These are phyloP conservation scores for Alternaria angustiovoidea DNA, from an alignment of 2,329 filamentous ascomycete species.

Conservation along the genomic window DNA sequence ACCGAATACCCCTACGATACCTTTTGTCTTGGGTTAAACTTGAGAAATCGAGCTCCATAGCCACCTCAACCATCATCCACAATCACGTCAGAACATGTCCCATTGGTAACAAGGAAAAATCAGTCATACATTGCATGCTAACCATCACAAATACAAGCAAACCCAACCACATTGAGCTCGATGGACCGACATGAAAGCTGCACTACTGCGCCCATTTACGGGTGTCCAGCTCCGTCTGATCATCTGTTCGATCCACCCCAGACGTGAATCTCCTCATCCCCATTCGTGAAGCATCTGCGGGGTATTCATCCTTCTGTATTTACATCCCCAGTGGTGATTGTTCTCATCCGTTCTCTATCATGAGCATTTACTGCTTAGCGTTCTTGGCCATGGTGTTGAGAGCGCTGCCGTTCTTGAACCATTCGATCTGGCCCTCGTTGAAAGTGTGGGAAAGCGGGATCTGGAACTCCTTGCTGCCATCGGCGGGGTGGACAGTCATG, in stretches of 20 bases:
- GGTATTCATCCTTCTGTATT: slow-evolving; percentile 37
- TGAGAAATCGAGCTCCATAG: background rate
- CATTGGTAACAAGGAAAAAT: slow-evolving; percentile 24
- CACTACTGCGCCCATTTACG: slow-evolving; percentile 27
- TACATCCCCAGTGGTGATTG: slow-evolving; percentile 44
- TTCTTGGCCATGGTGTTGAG: slow-evolving; percentile 97
- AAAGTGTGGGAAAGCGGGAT: slow-evolving; percentile 91
- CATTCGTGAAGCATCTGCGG: slow-evolving; percentile 29
- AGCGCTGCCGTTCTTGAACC: slow-evolving; percentile 98
- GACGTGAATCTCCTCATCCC: slow-evolving; percentile 21
- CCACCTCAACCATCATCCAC: background rate
- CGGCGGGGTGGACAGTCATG: slow-evolving; percentile 88
- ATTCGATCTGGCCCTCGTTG: slow-evolving; percentile 97
- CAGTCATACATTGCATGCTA: slow-evolving; percentile 50
- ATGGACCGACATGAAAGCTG: slow-evolving; percentile 39
- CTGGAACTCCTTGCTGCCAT: slow-evolving; percentile 78
- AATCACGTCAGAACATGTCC: background rate
- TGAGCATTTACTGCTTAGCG: slow-evolving; percentile 34
- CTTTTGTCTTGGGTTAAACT: background rate
- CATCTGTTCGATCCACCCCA: slow-evolving; percentile 32
- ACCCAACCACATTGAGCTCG: slow-evolving; percentile 39
- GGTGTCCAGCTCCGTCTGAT: slow-evolving; percentile 27
- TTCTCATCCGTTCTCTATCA: slow-evolving; percentile 13
- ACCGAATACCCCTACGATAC: background rate
- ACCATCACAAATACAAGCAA: slow-evolving; percentile 49